Percentiles rank a stretch among this genome's conserved stretches.
Evolutionary conservation across 1,139 yeast genomes (phyloP).

Genomic region (Arxiozyma heterogenica): DNA sequence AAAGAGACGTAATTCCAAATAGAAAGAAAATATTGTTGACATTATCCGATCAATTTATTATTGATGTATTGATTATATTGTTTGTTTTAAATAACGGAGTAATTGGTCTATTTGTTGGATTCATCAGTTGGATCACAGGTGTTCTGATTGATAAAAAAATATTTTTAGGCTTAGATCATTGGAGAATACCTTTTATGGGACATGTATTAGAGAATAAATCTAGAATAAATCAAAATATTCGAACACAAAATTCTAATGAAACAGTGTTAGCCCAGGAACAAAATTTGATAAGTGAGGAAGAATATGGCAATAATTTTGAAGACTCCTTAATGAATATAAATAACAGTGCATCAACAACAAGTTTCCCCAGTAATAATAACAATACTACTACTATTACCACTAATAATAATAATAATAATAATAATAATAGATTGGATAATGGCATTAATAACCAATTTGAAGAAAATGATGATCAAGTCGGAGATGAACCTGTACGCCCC

Average conservation of each 20-base stretch:
- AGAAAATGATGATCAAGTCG: conserved; percentile 11
- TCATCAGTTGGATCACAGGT: conserved; percentile 28
- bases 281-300: background rate
- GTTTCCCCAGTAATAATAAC: too few relatives aligned
- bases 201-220: background rate
- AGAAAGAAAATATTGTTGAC: conserved; percentile 17
- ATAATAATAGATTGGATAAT: background rate
- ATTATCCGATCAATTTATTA: conserved; percentile 26
- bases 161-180: conserved; percentile 22
- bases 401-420: background rate
- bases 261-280: background rate
- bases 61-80: conserved; percentile 19
- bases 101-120: conserved; percentile 22
- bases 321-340: background rate
- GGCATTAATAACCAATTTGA: conserved; percentile 5
- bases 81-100: conserved; percentile 26
- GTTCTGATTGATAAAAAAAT: conserved; percentile 25
- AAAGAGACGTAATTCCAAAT: conserved; percentile 3
- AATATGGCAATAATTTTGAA: background rate
- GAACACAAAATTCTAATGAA: background rate
- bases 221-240: background rate
- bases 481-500: conserved; percentile 29
- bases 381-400: too few relatives aligned
- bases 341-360: background rate
- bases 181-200: conserved; percentile 18